A percentile compares a stretch with the other conserved stretches of the same genome.
Evolutionary conservation across 2,329 filamentous ascomycete genomes (phyloP).

Genomic region (Stylonectria norvegica): DNA sequence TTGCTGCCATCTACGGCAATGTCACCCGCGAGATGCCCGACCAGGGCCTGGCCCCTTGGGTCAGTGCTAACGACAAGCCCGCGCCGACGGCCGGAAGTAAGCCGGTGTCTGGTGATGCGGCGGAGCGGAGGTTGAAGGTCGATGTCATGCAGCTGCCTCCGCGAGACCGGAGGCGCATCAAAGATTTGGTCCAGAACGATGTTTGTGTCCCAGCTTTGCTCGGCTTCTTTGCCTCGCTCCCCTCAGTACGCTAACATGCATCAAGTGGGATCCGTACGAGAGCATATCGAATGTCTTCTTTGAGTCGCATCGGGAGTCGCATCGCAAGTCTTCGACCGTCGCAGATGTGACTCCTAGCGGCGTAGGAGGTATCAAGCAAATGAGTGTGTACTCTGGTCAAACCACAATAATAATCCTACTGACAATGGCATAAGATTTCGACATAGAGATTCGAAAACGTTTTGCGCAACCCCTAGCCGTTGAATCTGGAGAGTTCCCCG

Average conservation of each 20-base stretch:
- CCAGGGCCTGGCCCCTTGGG: slow-evolving; percentile 65
- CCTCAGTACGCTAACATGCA: slow-evolving; percentile 16
- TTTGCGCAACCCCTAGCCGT: slow-evolving; percentile 61
- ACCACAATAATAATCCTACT: slow-evolving; percentile 13
- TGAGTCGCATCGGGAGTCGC: slow-evolving; percentile 47
- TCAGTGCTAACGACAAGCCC: slow-evolving; percentile 68
- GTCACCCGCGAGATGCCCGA: slow-evolving; percentile 67
- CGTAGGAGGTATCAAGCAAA: slow-evolving; percentile 68
- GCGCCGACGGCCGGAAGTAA: slow-evolving; percentile 55
- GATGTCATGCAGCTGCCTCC: slow-evolving; percentile 69
- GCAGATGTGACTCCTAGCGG: slow-evolving; percentile 66
- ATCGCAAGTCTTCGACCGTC: slow-evolving; percentile 42
- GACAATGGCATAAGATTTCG: slow-evolving; percentile 50
- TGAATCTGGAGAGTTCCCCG: slow-evolving; percentile 68
- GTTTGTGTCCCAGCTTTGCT: too few relatives aligned
- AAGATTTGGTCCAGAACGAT: slow-evolving; percentile 60
- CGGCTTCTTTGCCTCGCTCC: not conserved
- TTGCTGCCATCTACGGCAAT: slow-evolving; percentile 65
- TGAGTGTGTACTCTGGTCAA: slow-evolving; percentile 69
- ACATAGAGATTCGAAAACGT: slow-evolving; percentile 64
- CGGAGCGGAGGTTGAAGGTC: slow-evolving; percentile 62
- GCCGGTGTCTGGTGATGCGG: slow-evolving; percentile 61
- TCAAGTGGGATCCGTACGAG: slow-evolving; percentile 54
- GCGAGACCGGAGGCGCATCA: slow-evolving; percentile 63
- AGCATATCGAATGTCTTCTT: slow-evolving; percentile 50